Evolutionary conservation across 208 protist genomes (phyloP).

Genomic region (Trypanosoma conorhini): DNA sequence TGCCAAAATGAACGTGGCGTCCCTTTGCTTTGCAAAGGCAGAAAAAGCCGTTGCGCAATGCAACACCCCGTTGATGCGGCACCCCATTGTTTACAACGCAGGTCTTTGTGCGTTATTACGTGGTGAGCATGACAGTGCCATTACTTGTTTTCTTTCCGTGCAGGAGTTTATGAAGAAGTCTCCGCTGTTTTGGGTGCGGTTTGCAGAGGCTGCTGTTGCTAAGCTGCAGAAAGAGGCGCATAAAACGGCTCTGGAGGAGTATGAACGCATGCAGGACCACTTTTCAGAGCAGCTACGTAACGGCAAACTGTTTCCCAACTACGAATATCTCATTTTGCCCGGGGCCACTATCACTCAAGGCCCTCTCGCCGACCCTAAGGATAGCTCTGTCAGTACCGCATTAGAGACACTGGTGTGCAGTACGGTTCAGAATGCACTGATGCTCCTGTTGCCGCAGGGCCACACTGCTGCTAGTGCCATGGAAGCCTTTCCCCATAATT

Average conservation of each 20-base stretch:
- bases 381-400: constrained; percentile 20
- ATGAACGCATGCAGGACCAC: constrained; percentile 73
- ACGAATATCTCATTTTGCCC: constrained; percentile 80
- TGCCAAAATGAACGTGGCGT: constrained; percentile 74
- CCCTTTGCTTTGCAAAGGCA: constrained; percentile 86
- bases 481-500: constrained; percentile 64
- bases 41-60: constrained; percentile 40
- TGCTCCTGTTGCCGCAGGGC: constrained; percentile 68
- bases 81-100: constrained; percentile 79
- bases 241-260: constrained; percentile 42
- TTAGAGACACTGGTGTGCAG: constrained; percentile 54
- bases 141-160: constrained; percentile 66
- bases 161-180: constrained; percentile 78
- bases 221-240: constrained; percentile 45
- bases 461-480: constrained; percentile 53
- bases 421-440: constrained; percentile 82
- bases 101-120: constrained; percentile 82
- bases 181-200: constrained; percentile 82
- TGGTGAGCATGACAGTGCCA: constrained; percentile 68
- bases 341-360: constrained; percentile 49
- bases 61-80: constrained; percentile 36
- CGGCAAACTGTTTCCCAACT: constrained; percentile 75
- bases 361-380: constrained; percentile 22
- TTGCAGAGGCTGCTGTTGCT: constrained; percentile 76
- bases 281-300: constrained; percentile 65